phyloP scores from a whole-genome alignment of 306 rosid species.

The Leucaena leucocephala region DNA sequence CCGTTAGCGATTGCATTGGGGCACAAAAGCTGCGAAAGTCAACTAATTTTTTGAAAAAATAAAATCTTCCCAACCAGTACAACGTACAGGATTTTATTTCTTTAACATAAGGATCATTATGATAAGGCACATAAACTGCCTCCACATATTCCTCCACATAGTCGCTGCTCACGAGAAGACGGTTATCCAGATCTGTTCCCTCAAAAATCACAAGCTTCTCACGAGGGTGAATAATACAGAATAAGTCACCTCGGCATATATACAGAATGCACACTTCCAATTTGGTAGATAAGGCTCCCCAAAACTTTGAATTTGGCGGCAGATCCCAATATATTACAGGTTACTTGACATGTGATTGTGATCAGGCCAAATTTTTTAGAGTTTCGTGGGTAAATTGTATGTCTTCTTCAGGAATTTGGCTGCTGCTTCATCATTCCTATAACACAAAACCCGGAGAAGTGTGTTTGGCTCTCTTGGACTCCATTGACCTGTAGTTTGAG shows the following conservation, averaged over 20 bases:
- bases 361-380: conserved; percentile 35
- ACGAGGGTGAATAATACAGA: too few species aligned
- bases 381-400: conserved; percentile 80
- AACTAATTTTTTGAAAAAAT: conserved; percentile 11
- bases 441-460: conserved; percentile 75
- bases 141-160: background rate
- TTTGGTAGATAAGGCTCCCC: background rate
- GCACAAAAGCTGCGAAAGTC: conserved; percentile 23
- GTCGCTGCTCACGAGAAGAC: conserved; percentile 13
- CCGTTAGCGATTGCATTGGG: conserved; percentile 1
- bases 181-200: conserved; percentile 20
- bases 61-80: conserved; percentile 39
- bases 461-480: conserved; percentile 86
- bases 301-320: background rate
- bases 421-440: conserved; percentile 80
- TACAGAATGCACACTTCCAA: conserved; percentile 1
- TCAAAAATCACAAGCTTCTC: conserved; percentile 18
- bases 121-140: background rate
- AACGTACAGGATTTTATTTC: conserved; percentile 9
- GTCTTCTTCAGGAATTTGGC: conserved; percentile 94
- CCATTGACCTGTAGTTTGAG: conserved; percentile 84
- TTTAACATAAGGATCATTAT: conserved; percentile 8
- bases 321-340: conserved; percentile 26
- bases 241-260: conserved; percentile 4
- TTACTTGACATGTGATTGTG: conserved; percentile 28